Base-by-base conservation (phyloP, 2,329 filamentous ascomycete genomes). In the Malbranchea zuffiana region DNA sequence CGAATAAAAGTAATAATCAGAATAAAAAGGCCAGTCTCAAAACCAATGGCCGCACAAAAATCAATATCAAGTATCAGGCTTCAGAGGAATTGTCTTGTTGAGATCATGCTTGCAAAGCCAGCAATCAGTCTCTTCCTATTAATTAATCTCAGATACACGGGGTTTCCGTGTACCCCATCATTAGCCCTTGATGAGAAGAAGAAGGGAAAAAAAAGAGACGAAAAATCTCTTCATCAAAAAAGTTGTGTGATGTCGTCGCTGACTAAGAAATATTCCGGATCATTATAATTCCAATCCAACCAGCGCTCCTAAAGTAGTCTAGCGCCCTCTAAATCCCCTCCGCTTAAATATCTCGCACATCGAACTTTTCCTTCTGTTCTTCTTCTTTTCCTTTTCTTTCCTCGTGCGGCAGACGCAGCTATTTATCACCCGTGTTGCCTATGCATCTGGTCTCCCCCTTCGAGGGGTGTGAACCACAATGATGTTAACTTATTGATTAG, bases 341-440 rank as follows among this genome's bases (percentile, higher is more conserved):
- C n/a, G 11, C 5, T 33, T 39, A 39, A 33, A 39, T 33, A 39
- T 19, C 7, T 28, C 20, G 15, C 17, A 13, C 25, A 11, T 34
- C 19, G 25, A 19, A 19, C 21, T 8, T n/a, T 30, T 37, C n/a
- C 36, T 41, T 33, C 17, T 41, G 44, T 52, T 46, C 45, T 35
- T 48, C 60, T 56, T 61, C 60, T 65, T 63, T 63, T 53, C 61
- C 56, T 64, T 74, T 73, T 69, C 66, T 65, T 71, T 72, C 75
- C 71, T 83, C 69, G 79, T 86, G 81, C 80, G 80, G 81, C 80
- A 77, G 24, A 76, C 75, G 78, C 75, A 70, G 78, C 72, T 58
- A 65, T 70, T 67, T 63, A 67, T 74, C 74, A 72, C 75, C 80
- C 80, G 76, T 82, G 79, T 86, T 86, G 80, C 80, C 81, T 78